Evolutionary conservation across 352 stramenopile species (phyloP).

Genomic region (Discostella stelligera): DNA sequence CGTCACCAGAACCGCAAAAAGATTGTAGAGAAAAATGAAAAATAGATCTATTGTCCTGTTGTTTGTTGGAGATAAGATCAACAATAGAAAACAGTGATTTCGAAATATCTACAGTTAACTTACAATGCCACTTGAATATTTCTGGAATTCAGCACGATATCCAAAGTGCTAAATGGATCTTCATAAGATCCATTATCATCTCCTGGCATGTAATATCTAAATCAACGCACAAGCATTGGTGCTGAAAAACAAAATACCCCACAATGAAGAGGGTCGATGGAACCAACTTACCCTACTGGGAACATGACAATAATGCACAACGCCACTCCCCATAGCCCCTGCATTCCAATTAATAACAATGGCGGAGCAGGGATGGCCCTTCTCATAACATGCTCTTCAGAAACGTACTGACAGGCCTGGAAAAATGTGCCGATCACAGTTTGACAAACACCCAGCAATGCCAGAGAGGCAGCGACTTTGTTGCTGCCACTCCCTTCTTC

Average conservation of each 20-base stretch:
- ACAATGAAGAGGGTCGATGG: no score
- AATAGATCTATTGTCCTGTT: conserved; percentile 86
- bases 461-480: conserved; percentile 48
- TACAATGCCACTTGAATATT: conserved; percentile 69
- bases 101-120: background rate
- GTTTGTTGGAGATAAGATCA: no score
- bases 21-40: conserved; percentile 94
- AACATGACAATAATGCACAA: conserved; percentile 92
- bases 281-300: conserved; percentile 80
- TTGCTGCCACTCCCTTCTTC: conserved; percentile 49
- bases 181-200: conserved; percentile 18
- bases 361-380: conserved; percentile 88
- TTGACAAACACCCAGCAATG: conserved; percentile 89
- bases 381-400: conserved; percentile 97
- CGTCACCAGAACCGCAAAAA: conserved; percentile 95
- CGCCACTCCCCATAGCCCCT: conserved; percentile 93
- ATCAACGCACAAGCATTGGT: no score
- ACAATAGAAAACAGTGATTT: background rate
- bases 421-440: conserved; percentile 93
- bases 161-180: conserved; percentile 81
- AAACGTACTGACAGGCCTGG: conserved; percentile 94
- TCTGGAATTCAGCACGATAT: conserved; percentile 71
- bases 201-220: conserved; percentile 84
- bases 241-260: no score
- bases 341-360: conserved; percentile 93